These are phyloP conservation scores for Teunomyces barrocoloradensis DNA, from an alignment of 805 yeast species.

Conservation along the genomic window DNA sequence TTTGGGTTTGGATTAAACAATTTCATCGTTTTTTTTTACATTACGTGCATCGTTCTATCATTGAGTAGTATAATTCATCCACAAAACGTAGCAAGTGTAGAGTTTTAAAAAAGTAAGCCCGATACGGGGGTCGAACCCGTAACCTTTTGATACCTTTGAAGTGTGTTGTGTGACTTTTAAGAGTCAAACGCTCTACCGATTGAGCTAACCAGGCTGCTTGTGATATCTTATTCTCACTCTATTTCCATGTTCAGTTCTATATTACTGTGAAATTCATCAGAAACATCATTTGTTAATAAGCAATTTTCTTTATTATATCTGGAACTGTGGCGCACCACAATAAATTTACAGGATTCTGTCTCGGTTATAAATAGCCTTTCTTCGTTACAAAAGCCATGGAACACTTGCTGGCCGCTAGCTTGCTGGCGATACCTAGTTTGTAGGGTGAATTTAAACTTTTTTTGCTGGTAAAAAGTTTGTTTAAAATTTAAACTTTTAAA, in stretches of 20 bases:
- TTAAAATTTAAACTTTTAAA: background rate
- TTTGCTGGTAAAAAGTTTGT: background rate
- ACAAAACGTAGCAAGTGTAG: background rate
- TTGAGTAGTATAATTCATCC: background rate
- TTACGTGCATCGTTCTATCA: background rate
- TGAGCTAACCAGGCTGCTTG: constrained; percentile 10
- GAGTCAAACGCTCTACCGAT: constrained; percentile 13
- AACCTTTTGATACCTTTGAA: constrained; percentile 9
- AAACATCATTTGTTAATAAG: too few species aligned
- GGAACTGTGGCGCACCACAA: too few species aligned
- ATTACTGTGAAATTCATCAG: too few species aligned
- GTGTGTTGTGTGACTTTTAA: background rate
- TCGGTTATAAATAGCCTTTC: too few species aligned
- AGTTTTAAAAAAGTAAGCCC: background rate
- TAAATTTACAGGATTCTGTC: too few species aligned
- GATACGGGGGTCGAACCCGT: constrained; percentile 12
- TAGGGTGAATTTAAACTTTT: background rate
- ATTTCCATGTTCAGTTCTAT: too few species aligned
- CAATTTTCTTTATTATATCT: too few species aligned
- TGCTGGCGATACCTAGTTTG: too few species aligned
- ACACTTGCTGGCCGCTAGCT: too few species aligned
- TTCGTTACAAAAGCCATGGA: too few species aligned
- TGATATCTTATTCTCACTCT: background rate
- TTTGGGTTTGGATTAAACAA: background rate
- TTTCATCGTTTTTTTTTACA: background rate